Percentiles rank a stretch among this genome's conserved stretches.
phyloP scores from a whole-genome alignment of 257 asterid species.

The Hygrophila difformis region DNA sequence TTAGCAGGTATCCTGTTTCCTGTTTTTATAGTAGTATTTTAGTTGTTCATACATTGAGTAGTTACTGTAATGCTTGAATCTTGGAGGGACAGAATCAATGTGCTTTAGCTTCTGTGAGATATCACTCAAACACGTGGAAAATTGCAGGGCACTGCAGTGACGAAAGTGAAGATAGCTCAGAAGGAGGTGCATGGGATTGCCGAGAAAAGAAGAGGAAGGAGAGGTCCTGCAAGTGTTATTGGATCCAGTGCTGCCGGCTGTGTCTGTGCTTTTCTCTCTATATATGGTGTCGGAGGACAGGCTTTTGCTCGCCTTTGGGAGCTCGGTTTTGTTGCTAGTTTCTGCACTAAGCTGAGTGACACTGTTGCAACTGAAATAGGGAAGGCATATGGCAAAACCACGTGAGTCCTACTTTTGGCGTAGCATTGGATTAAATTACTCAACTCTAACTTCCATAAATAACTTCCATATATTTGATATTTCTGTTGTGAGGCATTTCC shows the following conservation, averaged over 20 bases:
- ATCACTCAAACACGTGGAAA: neutral
- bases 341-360: constrained; percentile 92
- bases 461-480: no score
- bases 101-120: neutral
- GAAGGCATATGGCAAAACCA: constrained; percentile 88
- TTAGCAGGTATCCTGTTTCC: no score
- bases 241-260: constrained; percentile 98
- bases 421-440: no score
- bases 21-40: no score
- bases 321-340: constrained; percentile 90
- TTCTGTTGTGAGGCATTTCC: no score
- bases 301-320: constrained; percentile 59
- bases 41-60: neutral
- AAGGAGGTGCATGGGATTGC: constrained; percentile 97
- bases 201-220: constrained; percentile 88
- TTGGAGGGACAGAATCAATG: neutral
- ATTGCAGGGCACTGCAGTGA: constrained; percentile 81
- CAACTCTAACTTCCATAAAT: no score
- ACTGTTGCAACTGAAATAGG: constrained; percentile 98
- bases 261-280: constrained; percentile 70
- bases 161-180: constrained; percentile 93
- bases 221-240: constrained; percentile 94
- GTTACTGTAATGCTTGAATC: neutral
- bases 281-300: constrained; percentile 60
- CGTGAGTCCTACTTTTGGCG: constrained; percentile 42